phyloP scores from a whole-genome alignment of 108 stramenopile species.

The Cyclotella sp. region DNA sequence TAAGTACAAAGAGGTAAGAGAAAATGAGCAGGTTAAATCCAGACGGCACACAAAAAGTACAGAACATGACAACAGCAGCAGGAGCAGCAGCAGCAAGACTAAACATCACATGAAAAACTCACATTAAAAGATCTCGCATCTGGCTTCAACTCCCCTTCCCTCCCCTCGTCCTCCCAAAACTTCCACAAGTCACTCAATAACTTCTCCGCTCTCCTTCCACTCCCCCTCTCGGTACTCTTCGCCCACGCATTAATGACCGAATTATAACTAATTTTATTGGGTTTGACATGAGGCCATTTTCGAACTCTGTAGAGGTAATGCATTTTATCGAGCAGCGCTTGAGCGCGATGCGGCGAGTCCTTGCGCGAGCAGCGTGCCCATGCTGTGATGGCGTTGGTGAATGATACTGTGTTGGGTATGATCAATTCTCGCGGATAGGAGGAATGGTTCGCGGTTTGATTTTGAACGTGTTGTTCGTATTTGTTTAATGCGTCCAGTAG shows the following conservation, averaged over 20 bases:
- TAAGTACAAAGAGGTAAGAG: no score
- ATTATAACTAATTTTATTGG: constrained; percentile 70
- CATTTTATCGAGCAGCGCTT: constrained; percentile 46
- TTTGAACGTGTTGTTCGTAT: constrained; percentile 17
- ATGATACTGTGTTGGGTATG: constrained; percentile 47
- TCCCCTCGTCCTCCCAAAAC: constrained; percentile 25
- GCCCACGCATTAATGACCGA: constrained; percentile 64
- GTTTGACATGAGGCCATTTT: constrained; percentile 54
- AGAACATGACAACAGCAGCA: no score
- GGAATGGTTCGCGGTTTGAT: neutral
- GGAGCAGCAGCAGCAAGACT: neutral
- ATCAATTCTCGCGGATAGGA: constrained; percentile 11
- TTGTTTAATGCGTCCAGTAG: constrained; percentile 37
- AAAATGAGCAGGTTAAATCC: no score
- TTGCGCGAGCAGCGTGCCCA: constrained; percentile 66
- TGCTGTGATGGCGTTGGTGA: constrained; percentile 65
- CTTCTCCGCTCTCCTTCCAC: constrained; percentile 43
- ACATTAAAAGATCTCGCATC: constrained; percentile 43
- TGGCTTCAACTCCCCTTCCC: constrained; percentile 27
- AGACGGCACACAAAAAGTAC: no score
- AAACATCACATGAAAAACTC: neutral
- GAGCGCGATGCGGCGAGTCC: constrained; percentile 45
- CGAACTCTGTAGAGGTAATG: constrained; percentile 22
- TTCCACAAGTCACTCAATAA: constrained; percentile 57
- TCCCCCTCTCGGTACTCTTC: constrained; percentile 29